phyloP scores from a whole-genome alignment of 2,329 filamentous ascomycete genomes.

The Penicillium sp. region DNA sequence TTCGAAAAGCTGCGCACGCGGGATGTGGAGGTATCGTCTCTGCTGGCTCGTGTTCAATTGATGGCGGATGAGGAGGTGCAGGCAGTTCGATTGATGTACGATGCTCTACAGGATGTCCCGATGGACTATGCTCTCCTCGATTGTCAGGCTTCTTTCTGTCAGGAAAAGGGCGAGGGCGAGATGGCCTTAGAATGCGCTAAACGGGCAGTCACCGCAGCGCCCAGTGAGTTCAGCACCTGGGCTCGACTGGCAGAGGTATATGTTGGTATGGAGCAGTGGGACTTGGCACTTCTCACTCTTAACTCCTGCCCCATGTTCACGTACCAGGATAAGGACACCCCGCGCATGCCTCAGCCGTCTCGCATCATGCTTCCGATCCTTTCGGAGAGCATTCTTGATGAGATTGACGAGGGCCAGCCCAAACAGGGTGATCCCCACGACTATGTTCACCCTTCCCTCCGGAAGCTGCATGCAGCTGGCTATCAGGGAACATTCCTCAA shows the following conservation, averaged over 20 bases:
- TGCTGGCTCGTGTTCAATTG: constrained; percentile 87
- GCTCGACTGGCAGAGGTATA: constrained; percentile 92
- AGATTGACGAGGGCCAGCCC: constrained; percentile 87
- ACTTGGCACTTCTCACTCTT: constrained; percentile 88
- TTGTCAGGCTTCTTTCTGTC: constrained; percentile 88
- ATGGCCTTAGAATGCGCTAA: constrained; percentile 93
- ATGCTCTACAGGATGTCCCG: constrained; percentile 85
- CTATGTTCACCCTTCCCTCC: constrained; percentile 81
- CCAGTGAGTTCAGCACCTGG: constrained; percentile 97
- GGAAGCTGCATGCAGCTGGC: constrained; percentile 81
- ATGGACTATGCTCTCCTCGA: constrained; percentile 99
- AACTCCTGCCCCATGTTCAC: constrained; percentile 99
- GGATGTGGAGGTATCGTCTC: constrained; percentile 90
- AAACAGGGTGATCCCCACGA: constrained; percentile 76
- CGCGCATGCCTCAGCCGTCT: constrained; percentile 89
- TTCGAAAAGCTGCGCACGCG: constrained; percentile 93
- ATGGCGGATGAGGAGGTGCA: constrained; percentile 98
- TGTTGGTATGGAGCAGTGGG: constrained; percentile 92
- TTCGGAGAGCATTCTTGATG: constrained; percentile 86
- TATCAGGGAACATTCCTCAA: constrained; percentile 97
- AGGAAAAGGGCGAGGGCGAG: constrained; percentile 82
- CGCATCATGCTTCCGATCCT: constrained; percentile 86
- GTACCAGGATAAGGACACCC: constrained; percentile 97
- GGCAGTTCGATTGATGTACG: constrained; percentile 83
- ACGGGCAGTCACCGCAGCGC: constrained; percentile 89